phyloP scores from a whole-genome alignment of 371 early-diverging fungal genomes.

The Lichtheimia ornata region DNA sequence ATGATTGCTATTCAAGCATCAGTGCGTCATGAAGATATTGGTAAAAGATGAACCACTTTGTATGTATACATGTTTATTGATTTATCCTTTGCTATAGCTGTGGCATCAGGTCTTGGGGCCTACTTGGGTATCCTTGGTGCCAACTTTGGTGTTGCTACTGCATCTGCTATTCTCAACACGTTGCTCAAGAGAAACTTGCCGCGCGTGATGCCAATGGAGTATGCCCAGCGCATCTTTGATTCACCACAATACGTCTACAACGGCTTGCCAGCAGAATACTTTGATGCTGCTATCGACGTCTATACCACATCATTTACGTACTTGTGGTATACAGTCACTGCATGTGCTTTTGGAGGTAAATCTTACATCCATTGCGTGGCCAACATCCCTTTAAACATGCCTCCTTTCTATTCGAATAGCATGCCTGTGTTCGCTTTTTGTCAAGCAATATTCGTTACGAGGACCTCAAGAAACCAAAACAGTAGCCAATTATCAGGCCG shows the following conservation, averaged over 20 bases:
- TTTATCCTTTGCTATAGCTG: conserved; percentile 20
- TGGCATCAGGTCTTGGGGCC: conserved; percentile 40
- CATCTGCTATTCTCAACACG: conserved; percentile 36
- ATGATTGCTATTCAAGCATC: conserved; percentile 46
- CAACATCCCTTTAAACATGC: not conserved
- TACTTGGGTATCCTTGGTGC: conserved; percentile 44
- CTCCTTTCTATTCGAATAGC: not conserved
- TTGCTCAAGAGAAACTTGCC: conserved; percentile 24
- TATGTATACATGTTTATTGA: not conserved
- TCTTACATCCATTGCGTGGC: too few species aligned
- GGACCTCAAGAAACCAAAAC: not conserved
- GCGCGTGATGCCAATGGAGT: conserved; percentile 23
- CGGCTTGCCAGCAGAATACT: conserved; percentile 34
- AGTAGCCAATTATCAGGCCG: too few species aligned
- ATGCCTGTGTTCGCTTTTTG: not conserved
- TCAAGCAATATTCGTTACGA: not conserved
- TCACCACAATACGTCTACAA: conserved; percentile 36
- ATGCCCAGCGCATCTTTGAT: conserved; percentile 20
- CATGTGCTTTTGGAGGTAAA: too few species aligned
- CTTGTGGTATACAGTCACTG: conserved; percentile 28
- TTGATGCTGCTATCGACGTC: conserved; percentile 16
- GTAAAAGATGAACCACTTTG: not conserved
- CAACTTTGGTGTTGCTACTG: conserved; percentile 43
- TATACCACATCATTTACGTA: conserved; percentile 27
- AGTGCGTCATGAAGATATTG: conserved; percentile 29